Conservation (phyloP, 2,329 filamentous ascomycete species). For the Peltaster fructicola region DNA sequence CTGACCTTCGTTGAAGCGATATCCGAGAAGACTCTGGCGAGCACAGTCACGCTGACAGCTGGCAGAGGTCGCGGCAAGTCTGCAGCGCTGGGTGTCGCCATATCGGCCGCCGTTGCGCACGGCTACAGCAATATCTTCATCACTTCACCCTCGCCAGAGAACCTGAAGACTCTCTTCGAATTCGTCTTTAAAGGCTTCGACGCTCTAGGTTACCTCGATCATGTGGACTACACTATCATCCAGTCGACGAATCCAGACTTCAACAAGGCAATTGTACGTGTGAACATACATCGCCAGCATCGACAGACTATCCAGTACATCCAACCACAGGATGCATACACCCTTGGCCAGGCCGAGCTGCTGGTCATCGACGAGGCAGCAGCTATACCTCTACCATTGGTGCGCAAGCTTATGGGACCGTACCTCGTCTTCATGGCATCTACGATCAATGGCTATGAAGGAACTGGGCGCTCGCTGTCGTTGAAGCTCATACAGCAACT, state of each 20-base stretch:
- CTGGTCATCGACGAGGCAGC: slow-evolving; percentile 95
- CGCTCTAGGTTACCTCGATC: slow-evolving; percentile 79
- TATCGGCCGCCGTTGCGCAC: slow-evolving; percentile 84
- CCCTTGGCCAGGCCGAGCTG: slow-evolving; percentile 84
- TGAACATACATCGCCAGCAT: slow-evolving; percentile 89
- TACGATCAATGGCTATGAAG: slow-evolving; percentile 97
- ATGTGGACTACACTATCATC: slow-evolving; percentile 93
- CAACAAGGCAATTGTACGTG: slow-evolving; percentile 95
- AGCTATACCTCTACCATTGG: slow-evolving; percentile 82
- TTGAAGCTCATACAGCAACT: slow-evolving; percentile 95
- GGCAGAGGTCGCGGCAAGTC: slow-evolving; percentile 94
- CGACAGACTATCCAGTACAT: slow-evolving; percentile 98
- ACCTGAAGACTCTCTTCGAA: slow-evolving; percentile 95
- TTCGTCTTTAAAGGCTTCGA: slow-evolving; percentile 98
- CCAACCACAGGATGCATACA: slow-evolving; percentile 86
- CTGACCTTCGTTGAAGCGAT: slow-evolving; percentile 94
- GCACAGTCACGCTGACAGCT: slow-evolving; percentile 83
- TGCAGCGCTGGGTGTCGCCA: slow-evolving; percentile 80
- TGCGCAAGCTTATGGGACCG: slow-evolving; percentile 85
- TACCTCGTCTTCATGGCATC: slow-evolving; percentile 99
- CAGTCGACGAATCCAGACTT: slow-evolving; percentile 97
- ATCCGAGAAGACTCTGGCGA: slow-evolving; percentile 83
- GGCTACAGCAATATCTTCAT: slow-evolving; percentile 99
- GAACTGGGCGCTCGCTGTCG: slow-evolving; percentile 83
- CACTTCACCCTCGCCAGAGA: slow-evolving; percentile 91